Conservation (phyloP, 2,329 filamentous ascomycete genomes). For the Phaeoacremonium minimum region DNA sequence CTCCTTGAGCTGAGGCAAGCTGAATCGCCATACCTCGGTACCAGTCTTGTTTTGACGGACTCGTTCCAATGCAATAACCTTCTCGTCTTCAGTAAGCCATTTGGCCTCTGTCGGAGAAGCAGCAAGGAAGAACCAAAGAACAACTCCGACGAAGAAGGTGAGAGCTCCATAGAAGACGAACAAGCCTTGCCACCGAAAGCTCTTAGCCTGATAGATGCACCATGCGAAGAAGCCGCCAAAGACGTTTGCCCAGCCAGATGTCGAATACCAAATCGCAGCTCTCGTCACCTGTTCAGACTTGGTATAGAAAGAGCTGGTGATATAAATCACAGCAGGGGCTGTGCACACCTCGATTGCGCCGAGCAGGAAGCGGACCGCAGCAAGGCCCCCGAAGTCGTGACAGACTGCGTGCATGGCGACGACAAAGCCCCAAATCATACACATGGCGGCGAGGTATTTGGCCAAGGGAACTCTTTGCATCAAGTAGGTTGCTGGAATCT, state of each 20-base stretch:
- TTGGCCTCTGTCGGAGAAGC: conserved; percentile 52
- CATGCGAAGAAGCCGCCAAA: conserved; percentile 4
- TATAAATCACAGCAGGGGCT: conserved; percentile 1
- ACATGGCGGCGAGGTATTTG: conserved; percentile 2
- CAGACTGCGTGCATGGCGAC: conserved; percentile 2
- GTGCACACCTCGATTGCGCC: conserved; percentile 3
- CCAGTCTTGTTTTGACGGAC: conserved; percentile 54
- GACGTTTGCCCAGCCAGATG: conserved; percentile 1
- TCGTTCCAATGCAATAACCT: conserved; percentile 48
- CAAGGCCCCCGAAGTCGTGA: conserved; percentile 1
- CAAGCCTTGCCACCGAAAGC: conserved; percentile 1
- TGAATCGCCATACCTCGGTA: conserved; percentile 51
- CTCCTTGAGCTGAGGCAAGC: conserved; percentile 50
- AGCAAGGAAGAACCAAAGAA: conserved; percentile 43
- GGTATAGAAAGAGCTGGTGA: conserved; percentile 1
- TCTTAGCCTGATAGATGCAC: conserved; percentile 2
- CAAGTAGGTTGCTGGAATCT: conserved; percentile 1
- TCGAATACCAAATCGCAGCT: conserved; percentile 2
- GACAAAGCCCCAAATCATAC: conserved; percentile 2
- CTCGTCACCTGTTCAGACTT: conserved; percentile 2
- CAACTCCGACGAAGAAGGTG: background rate
- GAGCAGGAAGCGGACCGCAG: conserved; percentile 1
- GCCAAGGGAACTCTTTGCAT: conserved; percentile 2
- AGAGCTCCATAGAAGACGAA: conserved; percentile 5
- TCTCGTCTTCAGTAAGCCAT: conserved; percentile 44